Percentiles rank a stretch among this genome's conserved stretches.
Conservation (phyloP, 768 basidiomycete species). For the Clathrus columnatus region DNA sequence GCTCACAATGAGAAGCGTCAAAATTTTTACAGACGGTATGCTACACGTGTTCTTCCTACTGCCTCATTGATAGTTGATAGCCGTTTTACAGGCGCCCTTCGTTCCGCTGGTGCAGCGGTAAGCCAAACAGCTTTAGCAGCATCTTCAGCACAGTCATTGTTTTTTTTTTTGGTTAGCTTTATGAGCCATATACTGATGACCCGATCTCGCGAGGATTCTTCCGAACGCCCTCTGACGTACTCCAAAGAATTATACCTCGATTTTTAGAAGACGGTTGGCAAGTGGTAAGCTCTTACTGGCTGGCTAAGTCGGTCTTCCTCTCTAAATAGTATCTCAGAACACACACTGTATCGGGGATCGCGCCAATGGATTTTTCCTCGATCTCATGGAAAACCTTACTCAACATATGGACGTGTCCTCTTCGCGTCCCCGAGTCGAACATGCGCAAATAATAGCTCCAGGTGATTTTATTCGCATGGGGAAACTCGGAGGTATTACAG, state of each 20-base stretch:
- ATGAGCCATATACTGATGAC: slow-evolving; percentile 12
- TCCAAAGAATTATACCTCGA: slow-evolving; percentile 8
- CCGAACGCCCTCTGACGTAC: slow-evolving; percentile 4
- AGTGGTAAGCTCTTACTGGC: slow-evolving; percentile 8
- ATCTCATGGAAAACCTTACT: slow-evolving; percentile 70
- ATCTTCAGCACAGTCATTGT: neutral
- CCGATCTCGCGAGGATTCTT: slow-evolving; percentile 10
- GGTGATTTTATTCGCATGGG: slow-evolving; percentile 65
- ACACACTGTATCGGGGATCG: slow-evolving; percentile 85
- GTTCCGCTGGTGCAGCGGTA: slow-evolving; percentile 81
- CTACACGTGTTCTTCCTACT: neutral
- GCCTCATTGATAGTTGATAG: neutral
- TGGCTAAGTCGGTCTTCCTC: neutral
- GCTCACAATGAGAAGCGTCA: slow-evolving; percentile 61
- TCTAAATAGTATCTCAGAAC: slow-evolving; percentile 41
- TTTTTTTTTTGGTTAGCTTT: neutral
- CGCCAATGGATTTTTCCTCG: slow-evolving; percentile 74
- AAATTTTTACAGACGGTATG: slow-evolving; percentile 61
- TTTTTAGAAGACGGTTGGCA: slow-evolving; percentile 13
- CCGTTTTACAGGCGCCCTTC: slow-evolving; percentile 50
- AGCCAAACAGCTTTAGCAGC: neutral
- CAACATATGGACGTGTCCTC: slow-evolving; percentile 29
- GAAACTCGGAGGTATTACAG: slow-evolving; percentile 64
- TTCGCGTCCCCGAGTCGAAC: slow-evolving; percentile 79
- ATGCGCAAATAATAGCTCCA: slow-evolving; percentile 78